Base-by-base conservation (phyloP, 495 filamentous ascomycete species). In the Umbilicaria muhlenbergii region DNA sequence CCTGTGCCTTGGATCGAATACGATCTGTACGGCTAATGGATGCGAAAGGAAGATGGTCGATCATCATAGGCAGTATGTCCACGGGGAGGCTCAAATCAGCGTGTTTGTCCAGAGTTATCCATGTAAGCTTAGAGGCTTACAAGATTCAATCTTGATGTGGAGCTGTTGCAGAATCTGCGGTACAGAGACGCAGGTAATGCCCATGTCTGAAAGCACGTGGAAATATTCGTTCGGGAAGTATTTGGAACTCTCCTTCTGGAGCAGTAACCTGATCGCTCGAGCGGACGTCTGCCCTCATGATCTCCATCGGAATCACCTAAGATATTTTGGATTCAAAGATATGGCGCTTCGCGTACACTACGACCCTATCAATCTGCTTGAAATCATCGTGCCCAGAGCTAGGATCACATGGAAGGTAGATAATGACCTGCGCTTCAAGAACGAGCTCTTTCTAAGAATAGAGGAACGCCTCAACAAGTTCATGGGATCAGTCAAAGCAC, bases 161-260 rank as follows among this genome's bases (percentile, higher is more conserved):
- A 94, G 86, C 48, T 81, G 77, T 45, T 99, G 92, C 65, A 91
- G 91, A 50, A 69, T 84, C 14, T 96, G 92, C 50, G 78, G 80
- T 24, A 81, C 83, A 44, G 87, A 95, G 57, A 94, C 88, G 2
- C 81, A 84, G 34, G 76, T 88, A 34, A 80, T 83, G 47, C 83
- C 83, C 13, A 99, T 99, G 91, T 94, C 89, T 0, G 80, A 85
- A 40, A 87, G 72, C 55, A 94, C 86, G 2, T 99, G 89, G 87
- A 96, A 92, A 59, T 99, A 99, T 58, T 96, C 92, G 0, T 92
- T 99, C 54, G 89, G 80, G 3, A 99, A 99, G 61, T 99, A 95
- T 52, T 69, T 99, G 19, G 92, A 99, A 60, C 66, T 99, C 13
- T 91, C 85, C 3, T 96, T 95, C 54, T 96, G 87, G 89, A 91